Evolutionary conservation across 345 rosid genomes (phyloP), one percentile per base, ranked within the genome.

Genomic region (Salix purpurea): DNA sequence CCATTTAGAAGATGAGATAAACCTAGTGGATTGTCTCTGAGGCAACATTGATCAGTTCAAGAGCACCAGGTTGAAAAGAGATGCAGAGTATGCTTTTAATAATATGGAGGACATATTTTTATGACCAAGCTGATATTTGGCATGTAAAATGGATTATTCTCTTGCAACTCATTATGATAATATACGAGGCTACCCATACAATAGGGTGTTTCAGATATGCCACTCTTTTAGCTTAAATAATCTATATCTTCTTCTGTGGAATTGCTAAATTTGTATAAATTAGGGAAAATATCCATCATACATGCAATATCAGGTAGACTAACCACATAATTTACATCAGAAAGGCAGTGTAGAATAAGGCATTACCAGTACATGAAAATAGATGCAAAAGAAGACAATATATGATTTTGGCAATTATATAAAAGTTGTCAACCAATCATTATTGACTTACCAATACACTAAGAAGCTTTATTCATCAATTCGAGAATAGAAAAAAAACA

Each of bases 401-500:
- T 24, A 42, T 19, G 54, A 37, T 26, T 4, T 19, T 19, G 48
- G 44, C 9, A 61, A 23, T 61, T 40, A 37, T 56, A 58, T 34
- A 14, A 34, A n/a, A 40, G 67, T 37, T 40, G 16, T 16, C 54
- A 36, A 24, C 76, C 7, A 65, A 18, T 65, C 39, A 65, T 14
- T 11, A 56, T n/a, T 28, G 4, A 56, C 13, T 21, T n/a, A n/a
- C 11, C 62, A 58, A 58, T 58, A 58, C 10, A 58, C 26, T 58
- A 24, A n/a, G 62, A 12, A 68, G 52, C 30, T 56, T 54, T 46
- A 60, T 40, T 26, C 68, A 32, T 70, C 54, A 66, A 74, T 40
- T 18, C 62, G 60, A 70, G 10, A 76, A 68, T 74, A 48, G 70
- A 48, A 39, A 69, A 64, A 28, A 21, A 32, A 48, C 75, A 81